A percentile compares a stretch with the other conserved stretches of the same genome.
phyloP scores from a whole-genome alignment of 768 basidiomycete species.

The Suillus sp. region DNA sequence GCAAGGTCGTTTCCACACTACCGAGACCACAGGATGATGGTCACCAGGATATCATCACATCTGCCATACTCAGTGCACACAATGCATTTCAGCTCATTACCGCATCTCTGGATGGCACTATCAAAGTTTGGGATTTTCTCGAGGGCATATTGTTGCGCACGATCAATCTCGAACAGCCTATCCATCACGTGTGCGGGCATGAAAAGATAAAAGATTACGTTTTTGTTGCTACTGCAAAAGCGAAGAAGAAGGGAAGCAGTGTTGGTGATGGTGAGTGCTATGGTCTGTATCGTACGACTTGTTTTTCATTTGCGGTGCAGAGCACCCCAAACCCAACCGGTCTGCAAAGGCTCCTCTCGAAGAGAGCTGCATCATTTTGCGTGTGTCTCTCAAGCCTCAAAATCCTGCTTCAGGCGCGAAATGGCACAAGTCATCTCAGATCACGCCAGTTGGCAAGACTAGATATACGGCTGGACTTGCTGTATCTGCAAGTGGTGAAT shows the following conservation, averaged over 20 bases:
- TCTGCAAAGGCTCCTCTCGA: slow-evolving; percentile 34
- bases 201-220: slow-evolving; percentile 65
- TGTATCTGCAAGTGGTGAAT: slow-evolving; percentile 74
- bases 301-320: background rate
- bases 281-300: background rate
- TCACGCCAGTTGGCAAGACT: slow-evolving; percentile 66
- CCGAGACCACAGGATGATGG: slow-evolving; percentile 49
- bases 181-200: slow-evolving; percentile 73
- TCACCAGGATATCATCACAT: slow-evolving; percentile 61
- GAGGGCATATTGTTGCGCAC: slow-evolving; percentile 80
- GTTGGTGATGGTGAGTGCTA: slow-evolving; percentile 3
- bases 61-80: slow-evolving; percentile 75
- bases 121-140: slow-evolving; percentile 93
- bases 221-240: slow-evolving; percentile 66
- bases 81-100: slow-evolving; percentile 92
- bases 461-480: slow-evolving; percentile 63
- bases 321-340: background rate
- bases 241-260: slow-evolving; percentile 40
- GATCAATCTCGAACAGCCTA: slow-evolving; percentile 67
- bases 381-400: slow-evolving; percentile 56
- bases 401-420: slow-evolving; percentile 42
- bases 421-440: slow-evolving; percentile 48
- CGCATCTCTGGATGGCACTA: slow-evolving; percentile 76
- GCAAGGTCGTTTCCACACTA: slow-evolving; percentile 83
- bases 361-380: slow-evolving; percentile 52